phyloP scores from a whole-genome alignment of 345 rosid genomes.

The Anacardium occidentale region DNA sequence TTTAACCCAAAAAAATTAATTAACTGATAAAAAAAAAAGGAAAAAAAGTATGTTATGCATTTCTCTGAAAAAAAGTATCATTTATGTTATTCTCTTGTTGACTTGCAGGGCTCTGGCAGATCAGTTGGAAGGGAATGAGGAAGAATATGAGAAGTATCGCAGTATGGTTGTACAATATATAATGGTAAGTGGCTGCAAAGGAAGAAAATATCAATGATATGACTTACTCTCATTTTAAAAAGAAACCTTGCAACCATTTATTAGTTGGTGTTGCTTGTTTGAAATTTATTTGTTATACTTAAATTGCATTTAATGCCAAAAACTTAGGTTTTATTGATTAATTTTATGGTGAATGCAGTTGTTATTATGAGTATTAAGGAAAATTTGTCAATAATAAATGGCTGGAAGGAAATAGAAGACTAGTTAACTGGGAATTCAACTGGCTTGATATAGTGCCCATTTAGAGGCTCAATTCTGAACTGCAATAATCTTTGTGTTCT shows the following conservation, averaged over 20 bases:
- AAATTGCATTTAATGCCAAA: not conserved
- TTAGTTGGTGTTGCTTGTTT: not conserved
- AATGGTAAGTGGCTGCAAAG: constrained; percentile 37
- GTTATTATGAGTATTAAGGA: not conserved
- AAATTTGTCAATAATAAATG: not conserved
- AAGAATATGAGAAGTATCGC: constrained; percentile 71
- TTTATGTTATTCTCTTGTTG: constrained; percentile 32
- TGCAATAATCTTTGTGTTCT: constrained; percentile 6
- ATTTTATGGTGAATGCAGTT: not conserved
- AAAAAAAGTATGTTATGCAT: not conserved
- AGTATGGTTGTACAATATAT: constrained; percentile 72
- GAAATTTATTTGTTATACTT: not conserved
- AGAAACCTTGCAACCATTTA: not conserved
- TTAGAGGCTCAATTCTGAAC: not conserved
- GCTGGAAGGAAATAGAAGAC: not conserved
- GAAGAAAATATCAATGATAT: constrained; percentile 3
- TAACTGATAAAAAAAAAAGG: too few relatives aligned
- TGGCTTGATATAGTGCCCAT: not conserved
- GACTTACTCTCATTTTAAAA: not conserved
- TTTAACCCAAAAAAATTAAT: not conserved
- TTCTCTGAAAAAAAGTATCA: constrained; percentile 8
- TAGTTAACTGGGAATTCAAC: not conserved
- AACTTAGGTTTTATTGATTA: not conserved
- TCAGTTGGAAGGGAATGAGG: constrained; percentile 86
- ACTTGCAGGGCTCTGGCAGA: constrained; percentile 79